Conservation (phyloP, 2,329 filamentous ascomycete genomes). For the Endothia cerciana region DNA sequence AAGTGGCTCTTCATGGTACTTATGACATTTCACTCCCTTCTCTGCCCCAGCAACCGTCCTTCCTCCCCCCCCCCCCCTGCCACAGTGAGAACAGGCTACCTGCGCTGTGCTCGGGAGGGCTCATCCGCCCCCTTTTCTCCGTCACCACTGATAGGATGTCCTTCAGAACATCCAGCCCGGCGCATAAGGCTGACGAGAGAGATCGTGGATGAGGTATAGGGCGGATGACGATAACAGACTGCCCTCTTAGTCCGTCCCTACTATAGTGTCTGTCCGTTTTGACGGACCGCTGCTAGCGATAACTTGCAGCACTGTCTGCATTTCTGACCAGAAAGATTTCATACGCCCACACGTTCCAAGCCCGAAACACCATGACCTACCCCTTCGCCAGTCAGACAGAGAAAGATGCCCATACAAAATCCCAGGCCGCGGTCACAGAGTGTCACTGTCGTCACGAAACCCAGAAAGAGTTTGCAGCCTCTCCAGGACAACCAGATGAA, state of each 20-base stretch:
- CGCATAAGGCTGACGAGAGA: conserved; percentile 2
- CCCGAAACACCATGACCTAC: conserved; percentile 7
- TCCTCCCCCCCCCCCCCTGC: too few relatives aligned
- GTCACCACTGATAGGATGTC: background rate
- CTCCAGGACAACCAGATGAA: background rate
- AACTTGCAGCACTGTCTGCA: conserved; percentile 12
- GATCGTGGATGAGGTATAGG: background rate
- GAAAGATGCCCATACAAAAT: background rate
- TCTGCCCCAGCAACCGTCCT: background rate
- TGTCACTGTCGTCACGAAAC: background rate
- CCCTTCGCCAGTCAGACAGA: background rate
- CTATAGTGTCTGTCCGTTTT: background rate
- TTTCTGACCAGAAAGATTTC: conserved; percentile 2
- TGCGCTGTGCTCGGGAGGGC: background rate
- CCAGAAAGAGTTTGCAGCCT: background rate
- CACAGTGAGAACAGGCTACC: background rate
- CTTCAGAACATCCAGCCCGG: background rate
- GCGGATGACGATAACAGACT: background rate
- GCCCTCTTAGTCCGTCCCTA: background rate
- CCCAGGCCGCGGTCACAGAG: conserved; percentile 10
- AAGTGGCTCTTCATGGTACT: background rate
- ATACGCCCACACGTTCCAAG: conserved; percentile 6
- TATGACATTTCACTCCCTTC: background rate
- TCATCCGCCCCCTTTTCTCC: background rate
- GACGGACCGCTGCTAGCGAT: conserved; percentile 12